Evolutionary conservation across 208 protist species (phyloP).

Genomic region (Trypanosoma cruzi): DNA sequence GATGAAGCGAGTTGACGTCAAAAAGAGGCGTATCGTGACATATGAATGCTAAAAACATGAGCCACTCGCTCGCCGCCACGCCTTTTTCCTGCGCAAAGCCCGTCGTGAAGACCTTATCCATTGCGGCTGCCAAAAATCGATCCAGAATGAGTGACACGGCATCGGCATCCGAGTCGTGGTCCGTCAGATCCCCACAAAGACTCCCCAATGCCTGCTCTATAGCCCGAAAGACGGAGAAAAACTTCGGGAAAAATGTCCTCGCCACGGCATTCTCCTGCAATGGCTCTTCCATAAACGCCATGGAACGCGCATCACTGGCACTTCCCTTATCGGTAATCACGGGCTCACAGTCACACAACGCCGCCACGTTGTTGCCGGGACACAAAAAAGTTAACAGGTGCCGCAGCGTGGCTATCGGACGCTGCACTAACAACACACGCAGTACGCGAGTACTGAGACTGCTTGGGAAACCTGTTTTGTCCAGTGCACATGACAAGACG

Average conservation of each 20-base stretch:
- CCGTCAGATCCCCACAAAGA: conserved; percentile 20
- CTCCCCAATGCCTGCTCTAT: conserved; percentile 40
- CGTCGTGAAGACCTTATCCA: conserved; percentile 24
- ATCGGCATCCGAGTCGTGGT: neutral
- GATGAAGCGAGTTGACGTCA: conserved; percentile 21
- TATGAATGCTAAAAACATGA: conserved; percentile 59
- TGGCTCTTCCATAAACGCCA: conserved; percentile 23
- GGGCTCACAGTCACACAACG: conserved; percentile 33
- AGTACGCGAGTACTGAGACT: conserved; percentile 18
- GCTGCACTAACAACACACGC: conserved; percentile 32
- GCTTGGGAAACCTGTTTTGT: conserved; percentile 1
- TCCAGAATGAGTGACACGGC: conserved; percentile 15
- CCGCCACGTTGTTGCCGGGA: conserved; percentile 18
- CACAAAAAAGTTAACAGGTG: conserved; percentile 33
- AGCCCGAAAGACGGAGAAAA: conserved; percentile 32
- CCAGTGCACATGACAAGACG: conserved; percentile 25
- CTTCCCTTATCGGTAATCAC: conserved; percentile 39
- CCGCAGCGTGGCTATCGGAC: conserved; percentile 41
- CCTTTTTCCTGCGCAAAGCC: neutral
- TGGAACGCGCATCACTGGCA: conserved; percentile 5
- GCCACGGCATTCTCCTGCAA: conserved; percentile 21
- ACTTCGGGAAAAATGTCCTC: conserved; percentile 42
- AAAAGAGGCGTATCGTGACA: conserved; percentile 35
- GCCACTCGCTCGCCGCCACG: conserved; percentile 33
- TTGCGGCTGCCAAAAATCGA: conserved; percentile 23